Percentiles rank a stretch among this genome's conserved stretches.
These are phyloP conservation scores for Lentinula raphanica DNA, from an alignment of 768 basidiomycete genomes.

Conservation along the genomic window DNA sequence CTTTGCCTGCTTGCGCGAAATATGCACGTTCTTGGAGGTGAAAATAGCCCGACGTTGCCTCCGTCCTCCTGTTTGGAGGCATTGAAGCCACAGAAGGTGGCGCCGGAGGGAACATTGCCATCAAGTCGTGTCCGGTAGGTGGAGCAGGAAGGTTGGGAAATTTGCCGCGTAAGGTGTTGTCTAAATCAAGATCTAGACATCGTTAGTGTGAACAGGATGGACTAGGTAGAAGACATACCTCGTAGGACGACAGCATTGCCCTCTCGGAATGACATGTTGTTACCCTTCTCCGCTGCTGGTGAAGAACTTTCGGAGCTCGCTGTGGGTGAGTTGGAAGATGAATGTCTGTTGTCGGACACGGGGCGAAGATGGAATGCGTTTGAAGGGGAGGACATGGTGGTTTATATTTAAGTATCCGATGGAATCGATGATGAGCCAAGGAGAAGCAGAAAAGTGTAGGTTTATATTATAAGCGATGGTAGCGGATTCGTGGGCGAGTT, in stretches of 20 bases:
- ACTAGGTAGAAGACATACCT: not conserved
- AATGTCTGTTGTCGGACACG: not conserved
- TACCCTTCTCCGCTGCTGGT: not conserved
- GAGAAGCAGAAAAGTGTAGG: not conserved
- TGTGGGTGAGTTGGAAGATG: slow-evolving; percentile 1
- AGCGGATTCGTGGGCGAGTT: slow-evolving; percentile 2
- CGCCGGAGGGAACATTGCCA: slow-evolving; percentile 76
- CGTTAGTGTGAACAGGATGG: not conserved
- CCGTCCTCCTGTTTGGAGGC: slow-evolving; percentile 31
- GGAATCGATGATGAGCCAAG: slow-evolving; percentile 2
- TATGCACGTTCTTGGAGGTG: slow-evolving; percentile 74
- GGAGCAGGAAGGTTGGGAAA: slow-evolving; percentile 60
- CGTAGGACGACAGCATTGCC: not conserved
- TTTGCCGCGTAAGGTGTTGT: not conserved
- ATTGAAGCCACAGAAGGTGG: slow-evolving; percentile 54
- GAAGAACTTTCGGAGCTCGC: slow-evolving; percentile 1
- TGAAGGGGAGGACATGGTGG: not conserved
- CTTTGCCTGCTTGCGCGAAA: slow-evolving; percentile 73
- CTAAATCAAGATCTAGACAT: not conserved
- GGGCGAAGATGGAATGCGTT: slow-evolving; percentile 1
- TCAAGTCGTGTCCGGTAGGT: slow-evolving; percentile 76
- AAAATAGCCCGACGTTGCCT: slow-evolving; percentile 70
- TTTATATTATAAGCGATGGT: slow-evolving; percentile 1
- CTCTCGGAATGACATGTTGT: not conserved
- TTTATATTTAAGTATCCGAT: not conserved